These are phyloP conservation scores for Naegleria fowleri DNA, from an alignment of 208 protist genomes.

Conservation along the genomic window DNA sequence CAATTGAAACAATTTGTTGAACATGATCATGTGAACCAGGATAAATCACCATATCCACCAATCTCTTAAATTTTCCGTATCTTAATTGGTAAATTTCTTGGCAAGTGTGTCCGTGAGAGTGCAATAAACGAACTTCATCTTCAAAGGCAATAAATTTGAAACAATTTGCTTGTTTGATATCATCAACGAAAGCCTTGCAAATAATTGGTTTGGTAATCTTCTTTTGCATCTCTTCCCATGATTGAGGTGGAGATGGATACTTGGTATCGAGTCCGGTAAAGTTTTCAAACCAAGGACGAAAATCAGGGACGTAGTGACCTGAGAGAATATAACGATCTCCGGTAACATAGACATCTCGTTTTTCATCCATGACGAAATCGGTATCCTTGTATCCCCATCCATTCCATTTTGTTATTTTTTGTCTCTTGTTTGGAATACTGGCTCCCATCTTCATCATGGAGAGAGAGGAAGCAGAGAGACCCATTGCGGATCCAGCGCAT, in stretches of 20 bases:
- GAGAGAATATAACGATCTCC: not conserved
- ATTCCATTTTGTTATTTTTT: constrained; percentile 23
- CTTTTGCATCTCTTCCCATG: not conserved
- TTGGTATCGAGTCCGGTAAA: not conserved
- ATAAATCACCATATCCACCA: constrained; percentile 16
- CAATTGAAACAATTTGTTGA: not conserved
- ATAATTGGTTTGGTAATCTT: not conserved
- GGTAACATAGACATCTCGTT: not conserved
- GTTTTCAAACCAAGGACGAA: not conserved
- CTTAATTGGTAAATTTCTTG: constrained; percentile 21
- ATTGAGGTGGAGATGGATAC: not conserved
- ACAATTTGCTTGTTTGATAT: not conserved
- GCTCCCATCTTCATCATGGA: not conserved
- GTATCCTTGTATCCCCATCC: constrained; percentile 26
- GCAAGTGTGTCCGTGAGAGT: constrained; percentile 11
- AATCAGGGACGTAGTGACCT: not conserved
- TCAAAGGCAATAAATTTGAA: not conserved
- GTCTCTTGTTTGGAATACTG: not conserved
- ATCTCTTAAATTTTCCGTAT: constrained; percentile 4
- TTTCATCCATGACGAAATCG: not conserved
- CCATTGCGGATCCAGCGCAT: too few species aligned
- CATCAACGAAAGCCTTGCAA: not conserved
- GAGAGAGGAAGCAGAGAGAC: too few species aligned
- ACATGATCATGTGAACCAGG: constrained; percentile 3
- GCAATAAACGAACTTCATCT: not conserved